These are phyloP conservation scores for Trichoderma sp. DNA, from an alignment of 2,329 filamentous ascomycete genomes.

Conservation along the genomic window DNA sequence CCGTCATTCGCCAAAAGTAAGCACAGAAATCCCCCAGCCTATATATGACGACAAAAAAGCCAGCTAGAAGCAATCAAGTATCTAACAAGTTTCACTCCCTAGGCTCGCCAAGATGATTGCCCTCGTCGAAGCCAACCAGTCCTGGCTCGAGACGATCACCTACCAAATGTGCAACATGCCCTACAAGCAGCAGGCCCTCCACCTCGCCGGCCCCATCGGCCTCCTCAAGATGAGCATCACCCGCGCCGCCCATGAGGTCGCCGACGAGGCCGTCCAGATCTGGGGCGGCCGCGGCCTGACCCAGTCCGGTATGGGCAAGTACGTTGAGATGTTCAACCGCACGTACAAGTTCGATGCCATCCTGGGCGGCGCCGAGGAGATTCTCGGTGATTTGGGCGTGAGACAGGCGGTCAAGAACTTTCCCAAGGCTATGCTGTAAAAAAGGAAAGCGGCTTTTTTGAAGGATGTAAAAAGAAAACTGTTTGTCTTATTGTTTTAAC, in stretches of 20 bases:
- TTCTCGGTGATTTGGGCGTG: constrained; percentile 78
- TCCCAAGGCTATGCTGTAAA: constrained; percentile 78
- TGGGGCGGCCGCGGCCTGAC: constrained; percentile 82
- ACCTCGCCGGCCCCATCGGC: constrained; percentile 78
- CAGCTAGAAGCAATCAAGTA: background rate
- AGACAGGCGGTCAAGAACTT: constrained; percentile 82
- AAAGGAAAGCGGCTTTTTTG: constrained; percentile 32
- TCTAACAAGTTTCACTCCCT: constrained; percentile 2
- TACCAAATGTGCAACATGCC: constrained; percentile 88
- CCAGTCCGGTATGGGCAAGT: constrained; percentile 77
- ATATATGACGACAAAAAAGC: too few relatives aligned
- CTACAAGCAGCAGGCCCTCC: constrained; percentile 72
- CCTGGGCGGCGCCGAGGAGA: constrained; percentile 80
- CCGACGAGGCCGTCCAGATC: constrained; percentile 82
- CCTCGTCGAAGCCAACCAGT: constrained; percentile 76
- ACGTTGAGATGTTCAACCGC: constrained; percentile 82
- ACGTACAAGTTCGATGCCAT: constrained; percentile 82
- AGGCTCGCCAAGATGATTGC: constrained; percentile 85
- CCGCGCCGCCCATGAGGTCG: constrained; percentile 76
- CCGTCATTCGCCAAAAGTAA: constrained; percentile 78
- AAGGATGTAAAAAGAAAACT: background rate
- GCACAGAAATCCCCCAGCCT: too few relatives aligned
- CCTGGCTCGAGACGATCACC: constrained; percentile 81
- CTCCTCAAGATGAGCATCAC: constrained; percentile 80
- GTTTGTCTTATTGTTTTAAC: background rate